Evolutionary conservation across 148 eudicot genomes (phyloP).

Genomic region (Drosera capensis): DNA sequence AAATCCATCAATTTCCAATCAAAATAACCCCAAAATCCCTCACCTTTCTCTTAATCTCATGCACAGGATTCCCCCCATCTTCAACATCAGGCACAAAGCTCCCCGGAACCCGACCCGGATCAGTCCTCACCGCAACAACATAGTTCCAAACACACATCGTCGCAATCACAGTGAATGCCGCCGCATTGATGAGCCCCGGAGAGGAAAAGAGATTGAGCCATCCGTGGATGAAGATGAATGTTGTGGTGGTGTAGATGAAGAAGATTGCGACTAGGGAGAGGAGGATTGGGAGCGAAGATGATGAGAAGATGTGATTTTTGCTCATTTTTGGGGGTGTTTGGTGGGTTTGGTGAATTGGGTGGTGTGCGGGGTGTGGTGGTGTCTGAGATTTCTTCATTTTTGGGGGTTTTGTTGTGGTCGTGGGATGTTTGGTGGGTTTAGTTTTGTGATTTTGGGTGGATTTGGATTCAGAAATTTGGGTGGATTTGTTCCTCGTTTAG

Average conservation of each 20-base stretch:
- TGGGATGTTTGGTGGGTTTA: too few species aligned
- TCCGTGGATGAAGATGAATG: conserved; percentile 56
- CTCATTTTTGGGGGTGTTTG: too few species aligned
- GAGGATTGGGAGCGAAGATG: conserved; percentile 54
- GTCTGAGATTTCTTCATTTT: too few species aligned
- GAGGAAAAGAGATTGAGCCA: conserved; percentile 87
- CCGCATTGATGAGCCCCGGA: conserved; percentile 68
- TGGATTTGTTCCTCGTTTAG: too few species aligned
- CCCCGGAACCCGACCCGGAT: conserved; percentile 80
- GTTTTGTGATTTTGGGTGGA: too few species aligned
- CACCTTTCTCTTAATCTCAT: conserved; percentile 98
- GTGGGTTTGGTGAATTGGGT: too few species aligned
- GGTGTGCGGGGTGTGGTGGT: too few species aligned
- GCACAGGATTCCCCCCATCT: conserved; percentile 43
- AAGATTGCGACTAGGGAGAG: conserved; percentile 32
- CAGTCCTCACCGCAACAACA: conserved; percentile 39
- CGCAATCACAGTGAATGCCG: conserved; percentile 44
- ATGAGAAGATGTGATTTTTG: too few species aligned
- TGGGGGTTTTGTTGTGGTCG: too few species aligned
- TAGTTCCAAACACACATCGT: conserved; percentile 39
- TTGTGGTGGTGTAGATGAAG: conserved; percentile 54
- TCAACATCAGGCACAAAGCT: conserved; percentile 71
- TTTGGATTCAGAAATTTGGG: too few species aligned
- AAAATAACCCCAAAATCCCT: too few species aligned
- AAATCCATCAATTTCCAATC: too few species aligned